Percentiles rank a stretch among this genome's conserved stretches.
Evolutionary conservation across 352 stramenopile species (phyloP).

Genomic region (Phytophthora pisi): DNA sequence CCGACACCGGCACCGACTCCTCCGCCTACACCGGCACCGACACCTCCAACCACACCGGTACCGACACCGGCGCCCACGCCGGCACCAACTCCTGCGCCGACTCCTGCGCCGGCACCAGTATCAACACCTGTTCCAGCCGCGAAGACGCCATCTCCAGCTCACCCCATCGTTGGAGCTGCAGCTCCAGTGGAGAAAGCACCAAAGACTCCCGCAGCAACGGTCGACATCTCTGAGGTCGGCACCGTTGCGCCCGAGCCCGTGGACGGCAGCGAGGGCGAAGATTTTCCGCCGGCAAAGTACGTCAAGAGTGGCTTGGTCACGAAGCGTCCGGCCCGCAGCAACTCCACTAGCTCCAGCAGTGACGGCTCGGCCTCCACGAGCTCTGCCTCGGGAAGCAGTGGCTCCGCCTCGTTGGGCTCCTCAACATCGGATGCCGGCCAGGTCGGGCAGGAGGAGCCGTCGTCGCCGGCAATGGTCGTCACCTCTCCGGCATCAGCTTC

Average conservation of each 20-base stretch:
- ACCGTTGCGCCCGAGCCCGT: constrained; percentile 15
- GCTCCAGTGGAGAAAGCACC: neutral
- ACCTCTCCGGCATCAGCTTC: constrained; percentile 8
- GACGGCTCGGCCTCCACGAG: constrained; percentile 1
- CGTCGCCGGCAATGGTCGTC: constrained; percentile 4
- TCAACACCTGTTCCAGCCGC: constrained; percentile 1
- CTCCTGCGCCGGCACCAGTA: constrained; percentile 3
- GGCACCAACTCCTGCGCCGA: neutral
- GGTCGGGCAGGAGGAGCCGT: constrained; percentile 20
- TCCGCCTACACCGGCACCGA: neutral
- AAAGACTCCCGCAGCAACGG: neutral
- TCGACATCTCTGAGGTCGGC: constrained; percentile 1
- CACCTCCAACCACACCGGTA: constrained; percentile 6
- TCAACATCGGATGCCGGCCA: constrained; percentile 14
- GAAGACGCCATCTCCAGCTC: neutral
- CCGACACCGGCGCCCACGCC: neutral
- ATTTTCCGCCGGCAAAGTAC: constrained; percentile 17
- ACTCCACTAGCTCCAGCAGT: constrained; percentile 14
- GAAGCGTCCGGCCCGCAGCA: constrained; percentile 18
- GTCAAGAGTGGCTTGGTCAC: constrained; percentile 6
- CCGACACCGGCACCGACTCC: constrained; percentile 4
- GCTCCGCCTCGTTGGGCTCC: neutral
- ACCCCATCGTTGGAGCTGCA: constrained; percentile 15
- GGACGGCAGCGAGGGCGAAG: constrained; percentile 12
- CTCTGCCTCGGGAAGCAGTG: neutral